Conservation (phyloP, 148 eudicot species). For the Arctostaphylos glauca region DNA sequence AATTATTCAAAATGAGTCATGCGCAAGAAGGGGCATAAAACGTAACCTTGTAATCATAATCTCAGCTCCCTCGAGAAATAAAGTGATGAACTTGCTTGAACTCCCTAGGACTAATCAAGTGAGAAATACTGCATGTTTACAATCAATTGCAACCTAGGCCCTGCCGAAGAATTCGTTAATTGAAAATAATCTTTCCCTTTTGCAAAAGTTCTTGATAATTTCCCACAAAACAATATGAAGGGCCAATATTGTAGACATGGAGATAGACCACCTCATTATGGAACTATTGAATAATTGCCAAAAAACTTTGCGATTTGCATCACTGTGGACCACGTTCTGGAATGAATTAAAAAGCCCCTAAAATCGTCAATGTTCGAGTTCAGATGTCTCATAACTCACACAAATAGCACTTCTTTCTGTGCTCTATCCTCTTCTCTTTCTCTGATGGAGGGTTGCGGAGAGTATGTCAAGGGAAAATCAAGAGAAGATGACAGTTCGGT, state of each 20-base stretch:
- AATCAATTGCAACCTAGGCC: not conserved
- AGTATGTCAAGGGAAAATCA: not conserved
- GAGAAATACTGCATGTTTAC: not conserved
- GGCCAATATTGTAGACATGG: not conserved
- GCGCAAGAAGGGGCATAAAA: not conserved
- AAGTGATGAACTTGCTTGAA: not conserved
- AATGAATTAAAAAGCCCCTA: not conserved
- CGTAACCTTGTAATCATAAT: not conserved
- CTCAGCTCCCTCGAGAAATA: not conserved
- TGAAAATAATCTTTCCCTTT: not conserved
- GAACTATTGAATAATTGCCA: not conserved
- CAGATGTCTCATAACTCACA: not conserved
- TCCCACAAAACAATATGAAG: not conserved
- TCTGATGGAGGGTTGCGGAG: not conserved
- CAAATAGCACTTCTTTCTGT: not conserved
- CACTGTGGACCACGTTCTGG: not conserved
- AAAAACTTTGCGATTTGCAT: not conserved
- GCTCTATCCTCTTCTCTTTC: not conserved
- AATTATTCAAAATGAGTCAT: not conserved
- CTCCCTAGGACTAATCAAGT: not conserved
- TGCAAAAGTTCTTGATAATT: not conserved
- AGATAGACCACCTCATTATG: not conserved
- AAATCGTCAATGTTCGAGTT: not conserved
- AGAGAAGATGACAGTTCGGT: not conserved
- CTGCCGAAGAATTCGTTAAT: not conserved